A percentile compares a stretch with the other conserved stretches of the same genome.
phyloP scores from a whole-genome alignment of 2,329 filamentous ascomycete species.

The Diaporthe aspalathi region DNA sequence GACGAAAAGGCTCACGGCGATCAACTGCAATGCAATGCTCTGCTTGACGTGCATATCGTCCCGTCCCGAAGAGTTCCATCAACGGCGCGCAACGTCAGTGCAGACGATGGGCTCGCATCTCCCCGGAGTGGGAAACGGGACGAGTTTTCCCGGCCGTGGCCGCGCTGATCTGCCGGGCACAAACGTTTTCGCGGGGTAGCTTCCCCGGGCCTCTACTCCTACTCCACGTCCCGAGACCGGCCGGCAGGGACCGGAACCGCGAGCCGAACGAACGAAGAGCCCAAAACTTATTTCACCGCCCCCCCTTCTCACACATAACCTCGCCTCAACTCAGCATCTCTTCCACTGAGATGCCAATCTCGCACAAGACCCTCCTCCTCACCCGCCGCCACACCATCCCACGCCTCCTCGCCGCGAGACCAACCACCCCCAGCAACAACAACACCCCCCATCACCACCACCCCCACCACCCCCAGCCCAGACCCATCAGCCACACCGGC shows the following conservation, averaged over 20 bases:
- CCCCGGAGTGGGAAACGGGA: background rate
- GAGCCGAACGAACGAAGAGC: background rate
- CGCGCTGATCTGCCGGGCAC: constrained; percentile 34
- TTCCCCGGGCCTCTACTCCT: constrained; percentile 1
- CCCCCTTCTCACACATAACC: background rate
- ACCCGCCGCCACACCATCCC: constrained; percentile 8
- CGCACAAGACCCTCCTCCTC: background rate
- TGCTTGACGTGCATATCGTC: background rate
- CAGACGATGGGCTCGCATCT: background rate
- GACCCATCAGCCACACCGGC: constrained; percentile 28
- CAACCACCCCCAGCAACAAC: background rate
- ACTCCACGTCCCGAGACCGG: constrained; percentile 9
- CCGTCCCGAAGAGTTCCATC: background rate
- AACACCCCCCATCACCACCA: background rate
- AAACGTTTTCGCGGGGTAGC: constrained; percentile 34
- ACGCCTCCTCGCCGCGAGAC: background rate
- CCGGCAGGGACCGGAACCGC: constrained; percentile 12
- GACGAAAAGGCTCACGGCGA: background rate
- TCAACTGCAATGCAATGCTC: background rate
- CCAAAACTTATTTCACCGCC: constrained; percentile 2
- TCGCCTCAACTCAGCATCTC: background rate
- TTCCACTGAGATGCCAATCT: background rate
- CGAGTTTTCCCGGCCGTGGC: constrained; percentile 18
- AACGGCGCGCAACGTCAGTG: background rate
- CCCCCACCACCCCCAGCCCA: background rate